Evolutionary conservation across 306 rosid genomes (phyloP).

Genomic region (Dryas drummondii): DNA sequence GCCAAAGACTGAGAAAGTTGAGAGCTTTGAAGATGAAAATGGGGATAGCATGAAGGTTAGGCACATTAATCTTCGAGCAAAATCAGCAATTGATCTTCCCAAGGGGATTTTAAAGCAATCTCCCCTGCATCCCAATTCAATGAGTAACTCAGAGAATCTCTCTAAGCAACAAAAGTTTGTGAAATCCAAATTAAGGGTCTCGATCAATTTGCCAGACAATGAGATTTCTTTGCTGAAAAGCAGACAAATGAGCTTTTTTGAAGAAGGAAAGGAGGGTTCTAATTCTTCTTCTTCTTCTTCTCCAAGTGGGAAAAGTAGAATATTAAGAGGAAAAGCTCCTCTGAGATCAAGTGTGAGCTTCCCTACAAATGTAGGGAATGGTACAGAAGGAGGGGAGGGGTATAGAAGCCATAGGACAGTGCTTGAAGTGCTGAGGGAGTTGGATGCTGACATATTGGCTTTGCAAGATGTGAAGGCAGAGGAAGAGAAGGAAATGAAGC

Average conservation of each 20-base stretch:
- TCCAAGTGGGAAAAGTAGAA: background rate
- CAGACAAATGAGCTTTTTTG: constrained; percentile 64
- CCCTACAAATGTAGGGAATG: constrained; percentile 11
- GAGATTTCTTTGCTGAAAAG: constrained; percentile 71
- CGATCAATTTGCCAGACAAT: constrained; percentile 87
- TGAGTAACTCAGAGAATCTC: constrained; percentile 28
- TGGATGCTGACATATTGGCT: constrained; percentile 82
- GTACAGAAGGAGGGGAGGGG: constrained; percentile 7
- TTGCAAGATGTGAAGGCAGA: constrained; percentile 96
- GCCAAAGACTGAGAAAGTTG: constrained; percentile 37
- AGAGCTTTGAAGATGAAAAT: constrained; percentile 33
- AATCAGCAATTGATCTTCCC: constrained; percentile 52
- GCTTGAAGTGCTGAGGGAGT: constrained; percentile 73
- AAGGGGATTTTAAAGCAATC: constrained; percentile 75
- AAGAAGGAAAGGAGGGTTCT: constrained; percentile 34
- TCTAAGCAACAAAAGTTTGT: constrained; percentile 33
- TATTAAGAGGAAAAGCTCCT: constrained; percentile 35
- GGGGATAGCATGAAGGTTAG: constrained; percentile 14
- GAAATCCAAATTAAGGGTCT: constrained; percentile 69
- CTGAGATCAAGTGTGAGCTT: constrained; percentile 31
- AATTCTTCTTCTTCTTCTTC: constrained; percentile 21
- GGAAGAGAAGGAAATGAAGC: constrained; percentile 92
- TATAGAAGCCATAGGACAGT: constrained; percentile 46
- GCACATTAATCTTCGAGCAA: constrained; percentile 27
- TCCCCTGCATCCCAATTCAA: constrained; percentile 40